These are phyloP conservation scores for Suaeda aralocaspica DNA, from an alignment of 148 eudicot species.

Conservation along the genomic window DNA sequence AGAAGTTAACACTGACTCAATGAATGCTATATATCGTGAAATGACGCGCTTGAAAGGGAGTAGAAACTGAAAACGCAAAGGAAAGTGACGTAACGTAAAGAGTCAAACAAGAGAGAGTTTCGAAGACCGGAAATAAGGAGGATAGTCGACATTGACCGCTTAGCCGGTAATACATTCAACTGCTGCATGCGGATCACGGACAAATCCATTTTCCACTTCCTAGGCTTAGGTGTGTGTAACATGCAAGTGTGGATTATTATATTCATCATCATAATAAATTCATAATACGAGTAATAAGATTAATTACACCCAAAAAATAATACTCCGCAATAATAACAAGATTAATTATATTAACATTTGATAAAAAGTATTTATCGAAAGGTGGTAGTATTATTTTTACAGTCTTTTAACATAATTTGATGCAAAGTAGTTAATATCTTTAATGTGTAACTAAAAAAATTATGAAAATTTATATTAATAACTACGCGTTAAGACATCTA, in stretches of 20 bases:
- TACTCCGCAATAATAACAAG: too few species aligned
- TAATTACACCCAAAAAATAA: too few species aligned
- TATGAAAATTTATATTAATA: neutral
- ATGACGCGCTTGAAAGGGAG: conserved; percentile 2
- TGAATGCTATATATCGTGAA: neutral
- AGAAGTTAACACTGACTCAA: neutral
- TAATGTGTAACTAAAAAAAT: neutral
- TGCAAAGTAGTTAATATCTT: too few species aligned
- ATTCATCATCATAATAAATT: neutral
- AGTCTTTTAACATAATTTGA: too few species aligned
- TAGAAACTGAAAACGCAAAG: neutral
- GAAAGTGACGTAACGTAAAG: conserved; percentile 4
- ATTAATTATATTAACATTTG: too few species aligned
- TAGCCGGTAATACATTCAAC: conserved; percentile 16
- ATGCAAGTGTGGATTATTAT: too few species aligned
- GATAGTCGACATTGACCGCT: conserved; percentile 11
- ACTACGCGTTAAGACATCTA: neutral
- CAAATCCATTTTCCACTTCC: conserved; percentile 4
- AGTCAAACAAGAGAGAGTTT: conserved; percentile 15
- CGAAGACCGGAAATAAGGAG: conserved; percentile 8
- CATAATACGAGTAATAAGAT: too few species aligned
- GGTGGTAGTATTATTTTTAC: too few species aligned
- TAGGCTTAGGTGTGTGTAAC: neutral
- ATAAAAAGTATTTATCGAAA: too few species aligned
- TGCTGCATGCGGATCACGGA: conserved; percentile 31